Evolutionary conservation across 106 monocot species (phyloP), one percentile per base, ranked within the genome.

Genomic region (Dioscorea dumetorum): DNA sequence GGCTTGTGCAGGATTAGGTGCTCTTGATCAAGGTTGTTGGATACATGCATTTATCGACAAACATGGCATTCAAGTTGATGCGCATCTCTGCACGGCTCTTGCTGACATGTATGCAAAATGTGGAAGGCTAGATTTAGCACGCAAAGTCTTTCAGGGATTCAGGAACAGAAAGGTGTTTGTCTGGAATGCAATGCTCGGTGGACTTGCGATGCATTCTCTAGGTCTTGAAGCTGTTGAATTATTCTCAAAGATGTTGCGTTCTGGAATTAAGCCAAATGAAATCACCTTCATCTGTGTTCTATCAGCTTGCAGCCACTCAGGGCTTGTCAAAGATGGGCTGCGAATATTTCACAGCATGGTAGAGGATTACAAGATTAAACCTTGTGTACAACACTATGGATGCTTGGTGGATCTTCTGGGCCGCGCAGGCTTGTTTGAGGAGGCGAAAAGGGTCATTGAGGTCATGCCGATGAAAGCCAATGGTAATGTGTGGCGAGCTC

Each of bases 91-190:
- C 56, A 73, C 74, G 0, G 67, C 73, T 34, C 34, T 79, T 34
- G 62, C 72, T 24, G 78, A 78, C 15, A 73, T 79, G 78, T 79
- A 79, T 61, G 61, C 41, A 11, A 79, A 68, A 63, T 79, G 78
- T n/a, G 78, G 78, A 16, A 17, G 35, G 33, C 53, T 73, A 12
- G 68, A 73, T 61, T 13, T 61, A 22, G 78, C 78, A 16, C 68
- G 68, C 16, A 33, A 69, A 24, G 33, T 68, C 4, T 79, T 79
- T 18, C 5, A 14, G 11, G 73, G 66, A 14, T 73, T 57, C 20
- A n/a, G 18, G 1, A 24, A 63, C 23, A 50, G 50, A 52, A 63
- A 73, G 53, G 53, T 63, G 60, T 67, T 79, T 35, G 53, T 72
- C 32, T 79, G 78, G 78, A 79, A 72, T 58, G 72, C 78, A 12